Evolutionary conservation across 257 asterid genomes (phyloP).

Genomic region (Cinchona pubescens): DNA sequence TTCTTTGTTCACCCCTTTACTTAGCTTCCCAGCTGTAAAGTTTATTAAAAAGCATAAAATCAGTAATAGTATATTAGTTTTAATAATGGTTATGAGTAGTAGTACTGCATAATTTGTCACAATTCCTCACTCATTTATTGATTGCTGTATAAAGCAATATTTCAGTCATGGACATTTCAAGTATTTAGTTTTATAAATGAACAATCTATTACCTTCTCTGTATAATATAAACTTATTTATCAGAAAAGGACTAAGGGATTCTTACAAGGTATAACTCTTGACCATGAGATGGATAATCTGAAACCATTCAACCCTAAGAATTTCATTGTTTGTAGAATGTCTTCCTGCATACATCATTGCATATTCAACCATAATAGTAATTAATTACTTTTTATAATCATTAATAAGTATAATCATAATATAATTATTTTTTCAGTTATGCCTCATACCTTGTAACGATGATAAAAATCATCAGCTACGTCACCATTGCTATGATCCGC

Average conservation of each 20-base stretch:
- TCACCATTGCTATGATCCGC: conserved; percentile 44
- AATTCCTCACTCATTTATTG: too few relatives aligned
- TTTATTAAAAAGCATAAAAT: neutral
- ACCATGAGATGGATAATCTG: conserved; percentile 27
- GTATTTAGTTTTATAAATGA: too few relatives aligned
- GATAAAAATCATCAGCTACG: conserved; percentile 49
- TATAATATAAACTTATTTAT: neutral
- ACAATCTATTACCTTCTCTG: too few relatives aligned
- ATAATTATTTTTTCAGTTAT: too few relatives aligned
- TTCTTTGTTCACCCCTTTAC: conserved; percentile 28
- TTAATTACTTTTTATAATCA: too few relatives aligned
- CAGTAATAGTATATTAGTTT: neutral
- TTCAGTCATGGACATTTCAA: too few relatives aligned
- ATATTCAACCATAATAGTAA: too few relatives aligned
- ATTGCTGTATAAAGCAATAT: too few relatives aligned
- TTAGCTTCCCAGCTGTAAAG: conserved; percentile 32
- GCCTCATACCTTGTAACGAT: conserved; percentile 44
- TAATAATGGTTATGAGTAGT: too few relatives aligned
- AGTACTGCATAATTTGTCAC: too few relatives aligned
- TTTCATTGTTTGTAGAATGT: conserved; percentile 11
- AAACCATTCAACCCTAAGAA: conserved; percentile 10
- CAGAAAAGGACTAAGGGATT: neutral
- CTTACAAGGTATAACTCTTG: conserved; percentile 37
- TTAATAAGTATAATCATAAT: too few relatives aligned
- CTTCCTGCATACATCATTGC: conserved; percentile 3